phyloP scores from a whole-genome alignment of 768 basidiomycete species.

The Mycena leptocephala region DNA sequence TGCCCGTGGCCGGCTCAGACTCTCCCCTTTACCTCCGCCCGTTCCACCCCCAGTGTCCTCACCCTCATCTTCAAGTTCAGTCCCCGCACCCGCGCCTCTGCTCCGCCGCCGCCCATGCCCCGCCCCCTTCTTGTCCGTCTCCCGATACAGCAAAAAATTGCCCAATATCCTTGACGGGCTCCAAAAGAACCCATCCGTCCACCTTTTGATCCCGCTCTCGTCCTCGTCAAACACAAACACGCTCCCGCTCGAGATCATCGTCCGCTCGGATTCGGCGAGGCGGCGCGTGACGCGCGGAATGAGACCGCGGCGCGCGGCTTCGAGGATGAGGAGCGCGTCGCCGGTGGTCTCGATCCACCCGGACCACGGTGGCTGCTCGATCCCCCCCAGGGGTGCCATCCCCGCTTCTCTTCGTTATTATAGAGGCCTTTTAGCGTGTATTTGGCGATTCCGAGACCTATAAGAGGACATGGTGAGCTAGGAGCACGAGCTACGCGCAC shows the following conservation, averaged over 20 bases:
- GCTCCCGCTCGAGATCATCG: constrained; percentile 93
- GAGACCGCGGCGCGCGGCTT: constrained; percentile 91
- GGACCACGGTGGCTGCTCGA: constrained; percentile 82
- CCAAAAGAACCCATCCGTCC: constrained; percentile 99
- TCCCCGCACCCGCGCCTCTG: constrained; percentile 54
- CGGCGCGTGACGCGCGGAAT: constrained; percentile 94
- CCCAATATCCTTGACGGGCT: constrained; percentile 93
- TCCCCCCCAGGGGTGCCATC: neutral
- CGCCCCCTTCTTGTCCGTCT: constrained; percentile 88
- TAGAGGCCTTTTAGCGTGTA: neutral
- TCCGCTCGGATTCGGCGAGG: constrained; percentile 92
- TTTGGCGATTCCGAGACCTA: neutral
- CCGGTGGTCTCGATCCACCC: constrained; percentile 97
- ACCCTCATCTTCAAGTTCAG: constrained; percentile 50
- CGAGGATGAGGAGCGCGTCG: constrained; percentile 96
- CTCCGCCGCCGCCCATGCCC: constrained; percentile 65
- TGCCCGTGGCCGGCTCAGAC: constrained; percentile 77
- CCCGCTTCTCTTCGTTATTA: neutral
- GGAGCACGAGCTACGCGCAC: neutral
- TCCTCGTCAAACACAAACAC: constrained; percentile 99
- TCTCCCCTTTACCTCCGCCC: constrained; percentile 52
- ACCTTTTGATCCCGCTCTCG: constrained; percentile 97
- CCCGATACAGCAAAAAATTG: constrained; percentile 96
- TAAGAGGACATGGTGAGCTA: neutral
- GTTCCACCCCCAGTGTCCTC: constrained; percentile 45